phyloP scores from a whole-genome alignment of 2,329 filamentous ascomycete genomes.

The Myriangium duriaei region DNA sequence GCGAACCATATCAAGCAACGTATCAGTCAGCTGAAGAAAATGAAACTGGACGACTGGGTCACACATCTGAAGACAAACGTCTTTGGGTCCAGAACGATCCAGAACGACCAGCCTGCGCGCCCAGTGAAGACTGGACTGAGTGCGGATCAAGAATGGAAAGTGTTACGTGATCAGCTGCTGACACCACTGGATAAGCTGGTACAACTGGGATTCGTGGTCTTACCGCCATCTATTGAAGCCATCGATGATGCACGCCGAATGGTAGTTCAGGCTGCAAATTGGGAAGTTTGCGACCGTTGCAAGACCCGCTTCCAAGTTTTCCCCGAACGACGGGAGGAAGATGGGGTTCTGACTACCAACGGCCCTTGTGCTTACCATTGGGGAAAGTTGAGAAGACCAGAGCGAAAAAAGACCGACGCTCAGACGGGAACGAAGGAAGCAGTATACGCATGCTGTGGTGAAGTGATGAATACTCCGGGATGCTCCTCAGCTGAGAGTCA shows the following conservation, averaged over 20 bases:
- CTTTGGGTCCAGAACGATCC: conserved; percentile 31
- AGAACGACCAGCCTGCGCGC: conserved; percentile 17
- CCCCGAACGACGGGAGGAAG: conserved; percentile 62
- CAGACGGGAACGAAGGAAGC: conserved; percentile 46
- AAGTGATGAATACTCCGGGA: conserved; percentile 61
- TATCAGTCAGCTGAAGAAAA: conserved; percentile 63
- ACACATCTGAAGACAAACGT: conserved; percentile 22
- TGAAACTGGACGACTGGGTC: conserved; percentile 60
- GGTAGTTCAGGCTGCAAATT: conserved; percentile 55
- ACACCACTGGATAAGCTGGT: conserved; percentile 54
- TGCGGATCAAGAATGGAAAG: conserved; percentile 51
- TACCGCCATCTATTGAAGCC: conserved; percentile 51
- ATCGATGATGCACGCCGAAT: conserved; percentile 54
- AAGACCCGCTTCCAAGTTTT: conserved; percentile 81
- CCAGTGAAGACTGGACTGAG: conserved; percentile 58
- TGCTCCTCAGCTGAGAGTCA: conserved; percentile 62
- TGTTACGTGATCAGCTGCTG: conserved; percentile 47
- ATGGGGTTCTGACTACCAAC: conserved; percentile 65
- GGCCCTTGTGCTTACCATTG: conserved; percentile 74
- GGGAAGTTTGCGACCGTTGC: conserved; percentile 84
- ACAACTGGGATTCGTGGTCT: conserved; percentile 61
- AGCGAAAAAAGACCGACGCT: conserved; percentile 41
- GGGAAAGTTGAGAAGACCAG: conserved; percentile 53
- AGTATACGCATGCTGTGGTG: conserved; percentile 67
- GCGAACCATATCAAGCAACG: conserved; percentile 72